Evolutionary conservation across 2,329 filamentous ascomycete genomes (phyloP).

Genomic region (Hypoxylon sp.): DNA sequence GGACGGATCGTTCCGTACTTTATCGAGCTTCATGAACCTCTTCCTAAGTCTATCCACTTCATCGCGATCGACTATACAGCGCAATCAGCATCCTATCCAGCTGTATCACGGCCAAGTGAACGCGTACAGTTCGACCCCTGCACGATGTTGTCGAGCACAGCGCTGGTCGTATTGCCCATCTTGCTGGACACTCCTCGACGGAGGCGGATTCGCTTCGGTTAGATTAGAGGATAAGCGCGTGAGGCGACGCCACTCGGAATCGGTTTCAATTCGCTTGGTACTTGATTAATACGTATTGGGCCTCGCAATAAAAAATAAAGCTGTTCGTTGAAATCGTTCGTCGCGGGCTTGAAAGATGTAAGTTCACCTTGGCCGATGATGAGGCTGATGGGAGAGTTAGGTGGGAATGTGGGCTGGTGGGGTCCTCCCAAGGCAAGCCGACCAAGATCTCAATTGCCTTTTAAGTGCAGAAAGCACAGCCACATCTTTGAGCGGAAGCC

Average conservation of each 20-base stretch:
- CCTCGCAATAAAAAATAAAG: slow-evolving; percentile 1
- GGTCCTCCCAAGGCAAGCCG: slow-evolving; percentile 27
- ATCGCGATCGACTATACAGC: slow-evolving; percentile 84
- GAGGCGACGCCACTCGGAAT: neutral
- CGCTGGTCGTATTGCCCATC: slow-evolving; percentile 78
- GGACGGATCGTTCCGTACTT: slow-evolving; percentile 68
- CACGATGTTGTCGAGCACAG: slow-evolving; percentile 94
- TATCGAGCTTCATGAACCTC: slow-evolving; percentile 99
- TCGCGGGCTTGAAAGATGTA: slow-evolving; percentile 13
- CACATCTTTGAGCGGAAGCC: neutral
- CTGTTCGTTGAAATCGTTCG: slow-evolving; percentile 8
- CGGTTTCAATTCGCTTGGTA: neutral
- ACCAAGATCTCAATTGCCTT: slow-evolving; percentile 30
- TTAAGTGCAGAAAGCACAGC: slow-evolving; percentile 17
- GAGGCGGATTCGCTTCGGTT: slow-evolving; percentile 30
- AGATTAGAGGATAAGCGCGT: neutral
- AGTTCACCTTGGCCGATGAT: slow-evolving; percentile 12
- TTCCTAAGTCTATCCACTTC: slow-evolving; percentile 96
- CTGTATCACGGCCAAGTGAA: slow-evolving; percentile 8
- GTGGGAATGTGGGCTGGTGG: slow-evolving; percentile 40
- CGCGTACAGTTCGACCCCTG: slow-evolving; percentile 92
- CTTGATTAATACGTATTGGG: neutral
- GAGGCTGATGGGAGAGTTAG: slow-evolving; percentile 30
- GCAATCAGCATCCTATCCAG: slow-evolving; percentile 35
- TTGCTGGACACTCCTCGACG: slow-evolving; percentile 46